Evolutionary conservation across 257 asterid species (phyloP), one percentile per base, ranked within the genome.

Genomic region (Ophiorrhiza pumila): DNA sequence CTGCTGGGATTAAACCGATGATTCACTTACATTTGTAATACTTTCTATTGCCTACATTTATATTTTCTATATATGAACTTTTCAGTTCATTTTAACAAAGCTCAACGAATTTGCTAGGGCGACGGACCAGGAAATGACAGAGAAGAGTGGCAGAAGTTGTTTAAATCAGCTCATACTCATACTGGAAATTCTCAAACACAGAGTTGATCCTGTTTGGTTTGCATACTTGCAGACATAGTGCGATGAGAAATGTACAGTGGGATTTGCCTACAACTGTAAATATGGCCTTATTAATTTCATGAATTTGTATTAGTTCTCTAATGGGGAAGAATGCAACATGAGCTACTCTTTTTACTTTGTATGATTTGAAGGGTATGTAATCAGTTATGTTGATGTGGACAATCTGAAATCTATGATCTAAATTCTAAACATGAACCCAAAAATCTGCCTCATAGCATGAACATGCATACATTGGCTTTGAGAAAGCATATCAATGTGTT

Each of bases 111-210:
- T 52, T 64, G 79, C 89, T 87, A 91, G 97, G 98, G 96, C n/a
- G 97, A 93, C 58, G 98, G 98, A 69, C 98, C 98, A 0, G 96
- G 96, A 85, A 89, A 75, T 53, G 96, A 89, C 81, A 79, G 78
- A 43, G 68, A 77, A 57, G 86, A 88, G 83, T 93, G 97, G 98
- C 63, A 76, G 69, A 86, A 87, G 62, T 78, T 93, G 78, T 93
- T 91, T 77, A 86, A 73, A 83, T 80, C 87, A 66, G 91, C 96
- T 20, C 72, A 77, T 13, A 76, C 96, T 20, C 72, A 77, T 13
- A 76, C 76, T 25, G 61, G 66, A 29, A 61, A n/a, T 29, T 43
- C 17, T 57, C 78, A 80, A 45, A 37, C 31, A 37, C 17, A 37
- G 4, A 37, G 68, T 22, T 62, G 47, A 37, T 35, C 15, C 49